Evolutionary conservation across 495 filamentous ascomycete species (phyloP).

Genomic region (Daldinia grandis): DNA sequence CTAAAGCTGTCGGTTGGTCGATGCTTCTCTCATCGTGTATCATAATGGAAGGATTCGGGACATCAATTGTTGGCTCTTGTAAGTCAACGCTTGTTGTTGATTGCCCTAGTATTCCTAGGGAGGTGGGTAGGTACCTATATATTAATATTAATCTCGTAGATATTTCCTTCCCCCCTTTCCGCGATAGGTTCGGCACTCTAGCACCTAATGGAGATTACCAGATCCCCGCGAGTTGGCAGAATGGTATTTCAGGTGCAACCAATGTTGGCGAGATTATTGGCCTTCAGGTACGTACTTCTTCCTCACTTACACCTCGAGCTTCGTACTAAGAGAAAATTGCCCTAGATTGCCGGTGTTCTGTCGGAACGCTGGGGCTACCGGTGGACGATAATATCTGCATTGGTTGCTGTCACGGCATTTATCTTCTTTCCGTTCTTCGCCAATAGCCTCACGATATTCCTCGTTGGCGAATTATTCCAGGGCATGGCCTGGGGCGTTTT

Average conservation of each 20-base stretch:
- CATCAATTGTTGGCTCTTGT: constrained; percentile 47
- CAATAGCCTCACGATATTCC: constrained; percentile 64
- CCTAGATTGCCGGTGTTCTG: constrained; percentile 44
- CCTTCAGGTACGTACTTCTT: constrained; percentile 36
- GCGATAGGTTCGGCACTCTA: constrained; percentile 38
- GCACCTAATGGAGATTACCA: constrained; percentile 43
- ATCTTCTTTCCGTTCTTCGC: constrained; percentile 71
- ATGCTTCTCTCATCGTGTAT: constrained; percentile 60
- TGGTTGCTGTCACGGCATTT: constrained; percentile 55
- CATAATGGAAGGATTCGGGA: constrained; percentile 64
- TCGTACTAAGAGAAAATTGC: constrained; percentile 45
- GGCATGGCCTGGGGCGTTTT: constrained; percentile 77
- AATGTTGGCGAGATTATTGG: constrained; percentile 55
- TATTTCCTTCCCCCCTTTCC: constrained; percentile 43
- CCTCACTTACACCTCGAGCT: constrained; percentile 37
- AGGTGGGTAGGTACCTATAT: no score
- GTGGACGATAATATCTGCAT: constrained; percentile 51
- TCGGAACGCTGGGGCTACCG: constrained; percentile 46
- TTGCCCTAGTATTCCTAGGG: no score
- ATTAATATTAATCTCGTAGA: constrained; percentile 23
- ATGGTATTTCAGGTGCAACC: constrained; percentile 48
- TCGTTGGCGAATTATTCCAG: constrained; percentile 72
- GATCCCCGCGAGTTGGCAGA: constrained; percentile 52
- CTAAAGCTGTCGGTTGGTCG: constrained; percentile 58
- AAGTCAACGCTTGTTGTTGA: constrained; percentile 9